These are phyloP conservation scores for Luzula sylvatica DNA, from an alignment of 176 grass and related monocot species.

Conservation along the genomic window DNA sequence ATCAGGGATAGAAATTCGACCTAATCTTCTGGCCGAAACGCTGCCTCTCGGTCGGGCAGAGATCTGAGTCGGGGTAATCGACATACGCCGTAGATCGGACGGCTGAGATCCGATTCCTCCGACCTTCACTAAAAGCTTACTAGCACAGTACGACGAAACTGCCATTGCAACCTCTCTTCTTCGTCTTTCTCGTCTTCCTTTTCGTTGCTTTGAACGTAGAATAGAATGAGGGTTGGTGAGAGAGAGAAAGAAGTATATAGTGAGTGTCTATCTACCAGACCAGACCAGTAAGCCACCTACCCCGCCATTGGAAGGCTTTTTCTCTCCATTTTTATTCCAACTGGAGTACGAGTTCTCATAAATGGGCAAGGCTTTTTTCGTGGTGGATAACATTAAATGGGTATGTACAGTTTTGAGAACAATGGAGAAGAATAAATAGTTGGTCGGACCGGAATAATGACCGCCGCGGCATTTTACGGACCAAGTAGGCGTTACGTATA, in stretches of 20 bases:
- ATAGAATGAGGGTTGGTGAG: neutral
- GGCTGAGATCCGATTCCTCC: conserved; percentile 14
- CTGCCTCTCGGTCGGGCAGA: conserved; percentile 39
- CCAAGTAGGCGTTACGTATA: neutral
- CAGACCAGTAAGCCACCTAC: conserved; percentile 33
- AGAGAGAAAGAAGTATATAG: conserved; percentile 14
- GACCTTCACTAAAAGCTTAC: conserved; percentile 31
- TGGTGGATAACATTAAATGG: neutral
- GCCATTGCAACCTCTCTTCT: neutral
- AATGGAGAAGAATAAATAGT: neutral
- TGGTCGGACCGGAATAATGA: neutral
- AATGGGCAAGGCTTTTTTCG: neutral
- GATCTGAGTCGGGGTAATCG: conserved; percentile 49
- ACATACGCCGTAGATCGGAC: conserved; percentile 20
- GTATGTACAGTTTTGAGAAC: neutral
- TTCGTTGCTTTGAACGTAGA: conserved; percentile 12
- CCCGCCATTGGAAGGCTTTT: neutral
- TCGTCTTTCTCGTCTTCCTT: neutral
- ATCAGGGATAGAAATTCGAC: neutral
- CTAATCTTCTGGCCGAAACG: conserved; percentile 20
- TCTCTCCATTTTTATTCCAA: neutral
- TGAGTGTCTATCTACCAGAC: conserved; percentile 26
- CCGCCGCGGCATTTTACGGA: neutral
- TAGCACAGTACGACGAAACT: conserved; percentile 33
- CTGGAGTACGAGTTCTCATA: no score